Evolutionary conservation across 116 monocot species (phyloP).

Genomic region (Cymodocea nodosa): DNA sequence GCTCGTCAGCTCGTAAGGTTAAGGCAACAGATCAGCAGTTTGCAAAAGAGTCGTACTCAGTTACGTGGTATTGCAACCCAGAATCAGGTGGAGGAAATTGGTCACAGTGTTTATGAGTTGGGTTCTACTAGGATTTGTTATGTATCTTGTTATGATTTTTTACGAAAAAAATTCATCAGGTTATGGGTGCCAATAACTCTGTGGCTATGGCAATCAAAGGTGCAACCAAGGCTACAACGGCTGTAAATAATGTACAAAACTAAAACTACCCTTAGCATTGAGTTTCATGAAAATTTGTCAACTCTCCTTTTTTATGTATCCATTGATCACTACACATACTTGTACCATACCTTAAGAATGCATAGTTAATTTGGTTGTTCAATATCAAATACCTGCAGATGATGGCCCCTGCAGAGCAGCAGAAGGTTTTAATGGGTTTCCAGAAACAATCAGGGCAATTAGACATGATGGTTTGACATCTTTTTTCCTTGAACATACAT

Average conservation of each 20-base stretch:
- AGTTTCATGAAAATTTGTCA: too few relatives aligned
- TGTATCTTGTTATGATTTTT: background rate
- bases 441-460: constrained; percentile 80
- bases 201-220: constrained; percentile 77
- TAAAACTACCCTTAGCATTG: background rate
- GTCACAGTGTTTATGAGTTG: background rate
- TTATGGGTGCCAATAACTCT: constrained; percentile 69
- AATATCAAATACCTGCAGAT: constrained; percentile 39
- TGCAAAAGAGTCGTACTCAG: constrained; percentile 64
- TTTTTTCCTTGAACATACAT: background rate
- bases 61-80: constrained; percentile 81
- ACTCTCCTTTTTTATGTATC: too few relatives aligned
- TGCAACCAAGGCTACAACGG: constrained; percentile 79
- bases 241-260: constrained; percentile 71
- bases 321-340: too few relatives aligned
- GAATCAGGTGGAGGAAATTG: constrained; percentile 43
- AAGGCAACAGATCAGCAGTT: constrained; percentile 63
- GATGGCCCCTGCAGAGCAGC: constrained; percentile 77
- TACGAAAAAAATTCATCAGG: constrained; percentile 25
- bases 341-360: too few relatives aligned
- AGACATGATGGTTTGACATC: constrained; percentile 67
- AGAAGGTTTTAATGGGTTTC: constrained; percentile 85
- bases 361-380: background rate
- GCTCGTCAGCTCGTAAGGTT: constrained; percentile 76
- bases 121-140: background rate